Percentiles rank a stretch among this genome's conserved stretches.
Evolutionary conservation across 805 yeast genomes (phyloP).

Genomic region (Pichia eremophila): DNA sequence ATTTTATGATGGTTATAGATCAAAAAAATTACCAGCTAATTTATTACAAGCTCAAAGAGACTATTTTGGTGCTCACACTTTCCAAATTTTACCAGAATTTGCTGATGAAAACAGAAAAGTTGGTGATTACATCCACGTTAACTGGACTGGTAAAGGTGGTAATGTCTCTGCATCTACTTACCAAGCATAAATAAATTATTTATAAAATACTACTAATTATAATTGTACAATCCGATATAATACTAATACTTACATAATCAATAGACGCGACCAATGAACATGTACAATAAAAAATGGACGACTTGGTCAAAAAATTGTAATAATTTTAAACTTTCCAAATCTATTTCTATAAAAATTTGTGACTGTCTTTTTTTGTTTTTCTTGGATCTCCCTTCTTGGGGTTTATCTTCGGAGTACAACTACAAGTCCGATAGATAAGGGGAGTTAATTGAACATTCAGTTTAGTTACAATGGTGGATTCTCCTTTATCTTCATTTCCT

Average conservation of each 20-base stretch:
- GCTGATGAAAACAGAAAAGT: conserved; percentile 71
- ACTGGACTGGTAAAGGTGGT: conserved; percentile 99
- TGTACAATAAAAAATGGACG: too few species aligned
- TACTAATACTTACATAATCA: too few species aligned
- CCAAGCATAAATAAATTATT: conserved; percentile 47
- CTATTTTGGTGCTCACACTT: conserved; percentile 99
- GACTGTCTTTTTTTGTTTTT: conserved; percentile 14
- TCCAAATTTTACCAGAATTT: conserved; percentile 83
- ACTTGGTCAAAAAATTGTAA: too few species aligned
- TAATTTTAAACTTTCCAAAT: too few species aligned
- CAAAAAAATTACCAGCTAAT: conserved; percentile 93
- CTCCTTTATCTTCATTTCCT: neutral
- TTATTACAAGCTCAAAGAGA: conserved; percentile 99
- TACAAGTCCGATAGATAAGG: neutral
- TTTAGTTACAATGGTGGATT: neutral
- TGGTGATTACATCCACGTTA: conserved; percentile 81
- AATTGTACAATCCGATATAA: too few species aligned
- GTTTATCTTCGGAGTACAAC: neutral
- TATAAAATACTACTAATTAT: too few species aligned
- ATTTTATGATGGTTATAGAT: conserved; percentile 98
- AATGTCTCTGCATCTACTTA: conserved; percentile 92
- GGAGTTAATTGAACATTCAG: neutral
- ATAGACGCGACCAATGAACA: too few species aligned
- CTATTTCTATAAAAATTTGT: conserved; percentile 2
- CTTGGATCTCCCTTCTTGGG: neutral